Base-by-base conservation (phyloP, 305 asterid genomes). In the Stenogyne calaminthoides region DNA sequence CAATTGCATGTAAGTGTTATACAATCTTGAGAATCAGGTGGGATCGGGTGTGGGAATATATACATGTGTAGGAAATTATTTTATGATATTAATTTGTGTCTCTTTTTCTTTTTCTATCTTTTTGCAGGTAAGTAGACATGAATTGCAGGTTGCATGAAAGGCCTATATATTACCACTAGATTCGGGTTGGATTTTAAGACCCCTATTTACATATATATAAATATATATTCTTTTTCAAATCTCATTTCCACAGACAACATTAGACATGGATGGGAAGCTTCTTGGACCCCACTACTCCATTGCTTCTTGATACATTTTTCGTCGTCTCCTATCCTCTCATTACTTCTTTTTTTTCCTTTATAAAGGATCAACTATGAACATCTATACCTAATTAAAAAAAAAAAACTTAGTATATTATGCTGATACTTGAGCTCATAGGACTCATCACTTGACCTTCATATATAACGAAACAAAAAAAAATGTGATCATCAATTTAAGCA, bases 241-340 rank as follows among this genome's bases (percentile, higher is more conserved):
- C 2, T 25, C 12, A 1, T 2, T 16, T 37, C 9, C 70, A 73
- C 77, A 64, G 81, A 80, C 80, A 80, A 72, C 73, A 70, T 83
- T 84, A 74, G 93, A 89, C 90, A 84, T 78, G 83, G 82, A 86
- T 80, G 83, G 84, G 78, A 81, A 79, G 76, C 84, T 71, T 82
- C 56, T 77, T 62, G 89, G 88, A 70, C 88, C 91, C 86, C 77
- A 74, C 78, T 73, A 73, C 52, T 54, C 76, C 74, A 80, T 73
- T 78, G 74, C 81, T 47, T 29, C 42, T 7, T n/a, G 8, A 14
- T 61, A 46, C 12, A 72, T 47, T 71, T 32, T 62, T 32, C 10
- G 5, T 9, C 8, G 32, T 62, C 76, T 61, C 40, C 55, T 62
- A 59, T 1, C 52, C 63, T 62, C 15, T 32, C 51, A 61, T 63